Conservation (phyloP, 768 basidiomycete genomes). For the Lentinula raphanica region DNA sequence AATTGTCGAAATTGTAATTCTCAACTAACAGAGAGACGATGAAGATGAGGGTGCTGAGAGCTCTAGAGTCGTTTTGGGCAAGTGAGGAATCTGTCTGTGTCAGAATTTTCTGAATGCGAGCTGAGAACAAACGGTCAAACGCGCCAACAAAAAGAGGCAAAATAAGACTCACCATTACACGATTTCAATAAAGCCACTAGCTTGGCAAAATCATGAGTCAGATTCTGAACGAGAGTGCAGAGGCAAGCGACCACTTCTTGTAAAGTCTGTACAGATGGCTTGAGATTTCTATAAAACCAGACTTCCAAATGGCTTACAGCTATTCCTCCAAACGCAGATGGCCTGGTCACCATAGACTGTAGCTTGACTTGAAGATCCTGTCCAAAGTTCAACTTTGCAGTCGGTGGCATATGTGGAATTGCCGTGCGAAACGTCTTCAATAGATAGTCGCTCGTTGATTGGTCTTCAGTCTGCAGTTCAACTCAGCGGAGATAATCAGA, state of each 20-base stretch:
- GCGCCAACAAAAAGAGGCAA: not conserved
- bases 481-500: not conserved
- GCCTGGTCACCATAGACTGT: slow-evolving; percentile 90
- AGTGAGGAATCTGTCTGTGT: slow-evolving; percentile 40
- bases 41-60: slow-evolving; percentile 68
- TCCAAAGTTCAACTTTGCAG: slow-evolving; percentile 83
- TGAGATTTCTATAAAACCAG: not conserved
- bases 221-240: slow-evolving; percentile 75
- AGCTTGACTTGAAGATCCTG: slow-evolving; percentile 76
- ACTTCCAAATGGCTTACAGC: slow-evolving; percentile 37
- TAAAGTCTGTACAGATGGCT: slow-evolving; percentile 47
- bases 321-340: slow-evolving; percentile 61
- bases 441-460: slow-evolving; percentile 78
- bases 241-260: slow-evolving; percentile 93
- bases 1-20: slow-evolving; percentile 79
- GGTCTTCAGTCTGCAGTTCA: slow-evolving; percentile 52
- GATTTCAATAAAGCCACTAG: slow-evolving; percentile 79
- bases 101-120: slow-evolving; percentile 55
- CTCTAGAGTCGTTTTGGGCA: slow-evolving; percentile 43
- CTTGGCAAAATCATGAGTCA: slow-evolving; percentile 82
- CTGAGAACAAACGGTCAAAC: slow-evolving; percentile 1
- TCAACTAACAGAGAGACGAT: slow-evolving; percentile 85
- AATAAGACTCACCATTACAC: slow-evolving; percentile 59
- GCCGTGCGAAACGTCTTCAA: slow-evolving; percentile 83
- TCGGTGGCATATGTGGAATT: slow-evolving; percentile 86